Evolutionary conservation across 257 asterid genomes (phyloP), one percentile per base, ranked within the genome.

Genomic region (Lycium barbarum): DNA sequence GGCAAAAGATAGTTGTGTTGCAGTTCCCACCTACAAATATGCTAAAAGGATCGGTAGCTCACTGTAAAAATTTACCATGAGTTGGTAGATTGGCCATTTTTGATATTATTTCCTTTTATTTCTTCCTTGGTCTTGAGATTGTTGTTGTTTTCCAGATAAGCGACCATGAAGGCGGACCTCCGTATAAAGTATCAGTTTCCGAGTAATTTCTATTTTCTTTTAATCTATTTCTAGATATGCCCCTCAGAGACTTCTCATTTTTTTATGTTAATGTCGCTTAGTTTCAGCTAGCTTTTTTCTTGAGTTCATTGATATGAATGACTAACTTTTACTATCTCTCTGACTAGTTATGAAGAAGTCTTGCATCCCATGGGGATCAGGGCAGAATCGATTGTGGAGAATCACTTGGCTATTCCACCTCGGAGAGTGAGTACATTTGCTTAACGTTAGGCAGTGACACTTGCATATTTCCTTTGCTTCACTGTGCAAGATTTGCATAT

Each of bases 141-240:
- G 49, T 15, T 85, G 22, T 85, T 82, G 81, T 79, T 87, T 81
- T 17, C 78, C 94, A 95, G 98, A 89, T 91, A 58, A 93, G 92
- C 33, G 90, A 95, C 87, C 94, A 89, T 74, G 92, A 90, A 86
- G 97, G 97, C 15, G 98, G 98, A 35, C 98, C 98, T 59, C 98
- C 98, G 4, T 95, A 87, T 72, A 94, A 87, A 90, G 98, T 94
- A 76, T 92, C 98, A 59, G 89, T 93, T 79, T 57, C 93, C 14
- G 92, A 92, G 98, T 95, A 93, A 83, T 81, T 36, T 72, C 65
- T 78, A 49, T 22, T 55, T 38, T 83, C 81, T 17, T 7, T 47
- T 61, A 67, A 66, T 18, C 45, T 73, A 11, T 20, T 73, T 74
- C 47, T 78, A 26, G 8, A 9, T 84, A 38, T 70, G 53, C 36